Conservation (phyloP, 805 yeast species). For the Candida insectorum region DNA sequence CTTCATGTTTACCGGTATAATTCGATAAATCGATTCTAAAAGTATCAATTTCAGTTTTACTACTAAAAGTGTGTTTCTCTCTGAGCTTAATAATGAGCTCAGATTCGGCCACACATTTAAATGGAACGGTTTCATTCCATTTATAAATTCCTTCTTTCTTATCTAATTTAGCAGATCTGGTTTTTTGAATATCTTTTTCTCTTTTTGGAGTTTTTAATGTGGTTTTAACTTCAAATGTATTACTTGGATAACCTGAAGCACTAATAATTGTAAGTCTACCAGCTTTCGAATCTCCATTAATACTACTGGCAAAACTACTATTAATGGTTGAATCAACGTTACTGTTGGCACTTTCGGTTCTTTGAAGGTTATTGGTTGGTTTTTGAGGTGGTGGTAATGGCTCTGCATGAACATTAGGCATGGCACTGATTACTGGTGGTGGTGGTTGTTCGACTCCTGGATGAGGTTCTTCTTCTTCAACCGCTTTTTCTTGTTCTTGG, state of each 20-base stretch:
- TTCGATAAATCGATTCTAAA: conserved; percentile 53
- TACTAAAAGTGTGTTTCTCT: conserved; percentile 71
- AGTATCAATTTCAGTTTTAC: conserved; percentile 60
- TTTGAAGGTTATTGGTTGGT: conserved; percentile 22
- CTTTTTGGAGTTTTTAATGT: conserved; percentile 43
- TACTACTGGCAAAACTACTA: conserved; percentile 31
- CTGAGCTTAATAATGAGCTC: conserved; percentile 57
- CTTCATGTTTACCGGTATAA: conserved; percentile 42
- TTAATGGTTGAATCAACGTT: conserved; percentile 20
- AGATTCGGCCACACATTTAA: conserved; percentile 64
- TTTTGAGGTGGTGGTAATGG: conserved; percentile 38
- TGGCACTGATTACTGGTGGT: conserved; percentile 13
- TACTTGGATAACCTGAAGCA: conserved; percentile 41
- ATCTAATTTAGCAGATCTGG: conserved; percentile 52
- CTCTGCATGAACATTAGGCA: conserved; percentile 31
- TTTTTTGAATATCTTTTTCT: conserved; percentile 60
- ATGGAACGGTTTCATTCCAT: conserved; percentile 65
- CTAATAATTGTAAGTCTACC: conserved; percentile 55
- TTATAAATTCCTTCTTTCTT: conserved; percentile 37
- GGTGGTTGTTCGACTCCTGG: conserved; percentile 1
- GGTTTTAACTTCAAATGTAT: conserved; percentile 50
- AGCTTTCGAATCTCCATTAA: conserved; percentile 30
- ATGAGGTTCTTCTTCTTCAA: too few relatives aligned
- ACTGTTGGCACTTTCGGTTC: conserved; percentile 20
- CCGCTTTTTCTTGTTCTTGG: too few relatives aligned